Base-by-base conservation (phyloP, 1,139 yeast genomes). In the Pichia sp. region DNA sequence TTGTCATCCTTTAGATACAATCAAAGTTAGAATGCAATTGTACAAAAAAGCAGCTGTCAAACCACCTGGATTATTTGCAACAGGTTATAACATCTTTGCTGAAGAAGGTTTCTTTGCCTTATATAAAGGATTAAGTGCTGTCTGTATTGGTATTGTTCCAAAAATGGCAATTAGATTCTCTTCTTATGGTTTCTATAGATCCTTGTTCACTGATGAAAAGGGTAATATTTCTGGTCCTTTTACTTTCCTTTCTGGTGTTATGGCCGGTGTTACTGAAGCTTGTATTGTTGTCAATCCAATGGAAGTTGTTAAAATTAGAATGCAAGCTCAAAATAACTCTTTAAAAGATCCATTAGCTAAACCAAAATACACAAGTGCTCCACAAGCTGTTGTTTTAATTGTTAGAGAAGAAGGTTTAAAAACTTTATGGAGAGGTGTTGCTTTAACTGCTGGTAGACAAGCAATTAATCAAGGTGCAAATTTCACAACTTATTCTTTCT, bases 401-500 rank as follows among this genome's bases (percentile, higher is more conserved):
- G 80, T 86, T 59, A 85, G 80, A 64, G 97, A 91, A 71, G 99
- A 93, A 74, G 99, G 99, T 47, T 75, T 88, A 64, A 77, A 80
- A 51, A 88, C 97, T 16, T 74, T 93, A 56, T 93, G 93, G 76
- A 80, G 97, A 68, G 99, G 99, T 68, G 98, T 93, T 42, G 81
- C 95, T 3, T 80, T 93, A 65, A 93, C 99, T 36, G 96, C 97
- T 47, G 96, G 96, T 28, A 84, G 99, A 74, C 99, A 93, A 71
- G 98, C 98, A 38, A 86, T 96, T 56, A 93, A 93, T 76, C 99
- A 93, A 73, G 99, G 98, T 75, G 98, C 95, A 50, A 93, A 93
- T 73, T 93, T 93, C 72, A 91, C 98, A 9, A 96, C 90, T 30
- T 93, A 91, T 74, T 87, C 96, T 30, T 86, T 87, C 69, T 73